Evolutionary conservation across 2,329 filamentous ascomycete species (phyloP).

Genomic region (Apiospora phragmitis): DNA sequence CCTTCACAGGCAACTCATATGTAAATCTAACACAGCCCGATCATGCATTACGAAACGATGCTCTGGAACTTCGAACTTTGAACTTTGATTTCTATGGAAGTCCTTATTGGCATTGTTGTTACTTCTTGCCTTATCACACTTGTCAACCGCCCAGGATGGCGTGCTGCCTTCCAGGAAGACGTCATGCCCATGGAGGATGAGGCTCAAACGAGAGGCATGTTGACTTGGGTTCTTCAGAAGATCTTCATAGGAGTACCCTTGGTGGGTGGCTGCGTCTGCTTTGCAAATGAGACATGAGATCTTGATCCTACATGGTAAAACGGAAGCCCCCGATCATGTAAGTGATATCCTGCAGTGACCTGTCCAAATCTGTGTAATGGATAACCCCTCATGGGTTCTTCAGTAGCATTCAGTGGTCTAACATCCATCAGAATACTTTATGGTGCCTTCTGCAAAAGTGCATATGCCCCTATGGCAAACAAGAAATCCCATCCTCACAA

Average conservation of each 20-base stretch:
- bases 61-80: not conserved
- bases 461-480: too few relatives aligned
- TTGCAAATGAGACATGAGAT: not conserved
- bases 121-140: not conserved
- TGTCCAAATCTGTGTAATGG: not conserved
- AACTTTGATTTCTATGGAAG: not conserved
- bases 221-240: not conserved
- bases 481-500: slow-evolving; percentile 16
- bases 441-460: too few relatives aligned
- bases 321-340: not conserved
- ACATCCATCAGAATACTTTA: too few relatives aligned
- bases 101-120: not conserved
- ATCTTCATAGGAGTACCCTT: not conserved
- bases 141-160: not conserved
- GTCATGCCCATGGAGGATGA: too few relatives aligned
- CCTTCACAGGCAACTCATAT: not conserved
- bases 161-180: not conserved
- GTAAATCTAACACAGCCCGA: not conserved
- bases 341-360: accelerated
- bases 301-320: not conserved
- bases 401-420: too few relatives aligned
- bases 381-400: too few relatives aligned
- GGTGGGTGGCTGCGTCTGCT: not conserved
- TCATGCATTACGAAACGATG: not conserved
- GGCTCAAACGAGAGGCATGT: not conserved